phyloP scores from a whole-genome alignment of 2,329 filamentous ascomycete species.

The Pleurostoma richardsiae region DNA sequence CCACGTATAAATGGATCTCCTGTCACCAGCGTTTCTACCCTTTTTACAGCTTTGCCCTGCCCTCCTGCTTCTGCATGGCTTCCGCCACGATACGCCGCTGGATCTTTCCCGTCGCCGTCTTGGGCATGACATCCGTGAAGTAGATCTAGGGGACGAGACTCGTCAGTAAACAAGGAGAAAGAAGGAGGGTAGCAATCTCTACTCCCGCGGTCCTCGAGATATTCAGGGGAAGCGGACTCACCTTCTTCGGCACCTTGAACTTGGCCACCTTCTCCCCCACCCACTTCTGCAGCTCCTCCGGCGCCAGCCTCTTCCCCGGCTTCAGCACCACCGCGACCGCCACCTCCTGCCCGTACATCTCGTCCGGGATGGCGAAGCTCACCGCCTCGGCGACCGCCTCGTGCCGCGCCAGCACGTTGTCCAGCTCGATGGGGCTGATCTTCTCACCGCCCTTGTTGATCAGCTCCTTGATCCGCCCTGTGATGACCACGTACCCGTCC shows the following conservation, averaged over 20 bases:
- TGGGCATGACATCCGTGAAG: constrained; percentile 80
- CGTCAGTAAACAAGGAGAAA: constrained; percentile 5
- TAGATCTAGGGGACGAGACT: constrained; percentile 50
- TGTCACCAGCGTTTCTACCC: no score
- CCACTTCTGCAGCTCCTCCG: constrained; percentile 62
- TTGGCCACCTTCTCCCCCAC: constrained; percentile 67
- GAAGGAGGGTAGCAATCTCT: neutral
- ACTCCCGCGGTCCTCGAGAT: neutral
- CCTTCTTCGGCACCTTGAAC: constrained; percentile 83
- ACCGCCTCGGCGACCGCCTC: constrained; percentile 72
- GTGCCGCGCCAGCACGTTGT: constrained; percentile 74
- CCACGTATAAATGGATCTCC: no score
- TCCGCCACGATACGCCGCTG: constrained; percentile 83
- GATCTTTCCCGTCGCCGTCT: constrained; percentile 89
- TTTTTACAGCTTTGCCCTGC: constrained; percentile 47
- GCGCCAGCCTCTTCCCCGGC: constrained; percentile 48
- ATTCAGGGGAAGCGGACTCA: constrained; percentile 27
- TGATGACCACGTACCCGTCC: constrained; percentile 81
- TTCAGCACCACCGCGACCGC: constrained; percentile 73
- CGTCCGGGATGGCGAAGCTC: constrained; percentile 76
- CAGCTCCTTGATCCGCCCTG: constrained; percentile 87
- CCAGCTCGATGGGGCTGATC: constrained; percentile 82
- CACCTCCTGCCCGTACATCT: constrained; percentile 79
- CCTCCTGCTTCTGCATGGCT: constrained; percentile 69
- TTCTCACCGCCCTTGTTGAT: constrained; percentile 91